phyloP scores from a whole-genome alignment of 345 rosid species.

The Eucalyptus camaldulensis region DNA sequence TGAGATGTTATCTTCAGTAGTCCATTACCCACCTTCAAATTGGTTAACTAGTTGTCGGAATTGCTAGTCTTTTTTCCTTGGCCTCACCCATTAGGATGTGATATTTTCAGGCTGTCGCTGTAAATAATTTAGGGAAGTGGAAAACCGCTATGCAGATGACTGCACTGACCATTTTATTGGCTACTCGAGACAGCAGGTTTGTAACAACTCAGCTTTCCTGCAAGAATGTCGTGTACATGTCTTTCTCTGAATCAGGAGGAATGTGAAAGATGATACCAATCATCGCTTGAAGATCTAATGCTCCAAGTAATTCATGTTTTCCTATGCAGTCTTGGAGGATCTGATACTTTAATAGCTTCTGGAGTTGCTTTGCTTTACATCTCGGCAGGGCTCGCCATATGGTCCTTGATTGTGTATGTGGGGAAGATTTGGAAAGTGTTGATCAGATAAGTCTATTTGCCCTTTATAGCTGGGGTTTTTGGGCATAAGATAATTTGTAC shows the following conservation, averaged over 20 bases:
- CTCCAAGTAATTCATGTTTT: neutral
- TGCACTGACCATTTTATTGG: constrained; percentile 81
- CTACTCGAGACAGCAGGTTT: constrained; percentile 74
- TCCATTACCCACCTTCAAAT: neutral
- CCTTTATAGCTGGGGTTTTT: neutral
- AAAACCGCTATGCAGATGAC: constrained; percentile 98
- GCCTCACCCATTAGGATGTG: neutral
- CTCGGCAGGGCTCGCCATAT: constrained; percentile 85
- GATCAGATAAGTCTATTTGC: constrained; percentile 27
- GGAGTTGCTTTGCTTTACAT: constrained; percentile 80
- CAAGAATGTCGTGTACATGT: neutral
- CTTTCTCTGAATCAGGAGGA: neutral
- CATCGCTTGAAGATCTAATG: neutral
- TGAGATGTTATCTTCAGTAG: constrained; percentile 1
- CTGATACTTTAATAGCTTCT: constrained; percentile 35
- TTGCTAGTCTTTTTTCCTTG: neutral
- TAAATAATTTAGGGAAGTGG: constrained; percentile 96
- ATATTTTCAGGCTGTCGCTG: constrained; percentile 78
- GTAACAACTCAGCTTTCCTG: neutral
- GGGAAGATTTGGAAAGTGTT: constrained; percentile 70
- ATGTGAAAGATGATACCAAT: neutral
- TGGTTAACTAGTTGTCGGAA: neutral
- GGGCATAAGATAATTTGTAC: neutral
- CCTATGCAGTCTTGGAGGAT: constrained; percentile 41
- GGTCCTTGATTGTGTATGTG: constrained; percentile 88